Percentiles rank a stretch among this genome's conserved stretches.
Conservation (phyloP, 345 rosid species). For the Angophora floribunda region DNA sequence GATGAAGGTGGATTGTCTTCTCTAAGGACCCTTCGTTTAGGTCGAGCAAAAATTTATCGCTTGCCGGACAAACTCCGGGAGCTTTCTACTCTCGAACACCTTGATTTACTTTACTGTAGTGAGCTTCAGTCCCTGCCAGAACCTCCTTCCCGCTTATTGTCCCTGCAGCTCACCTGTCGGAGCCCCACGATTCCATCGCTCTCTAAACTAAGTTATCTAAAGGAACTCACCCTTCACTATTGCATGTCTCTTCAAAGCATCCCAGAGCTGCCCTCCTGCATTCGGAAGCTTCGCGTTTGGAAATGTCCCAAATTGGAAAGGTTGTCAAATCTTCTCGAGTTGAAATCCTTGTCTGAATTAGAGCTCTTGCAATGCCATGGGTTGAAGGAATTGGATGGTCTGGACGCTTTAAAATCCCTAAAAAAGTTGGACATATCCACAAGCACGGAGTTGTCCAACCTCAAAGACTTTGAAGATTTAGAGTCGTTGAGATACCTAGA, state of each 20-base stretch:
- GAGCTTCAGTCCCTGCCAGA: neutral
- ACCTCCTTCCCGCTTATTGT: neutral
- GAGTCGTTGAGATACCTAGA: neutral
- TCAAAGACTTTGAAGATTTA: no score
- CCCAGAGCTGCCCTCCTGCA: neutral
- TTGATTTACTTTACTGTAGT: neutral
- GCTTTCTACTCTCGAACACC: neutral
- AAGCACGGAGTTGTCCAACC: no score
- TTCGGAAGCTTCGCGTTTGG: no score
- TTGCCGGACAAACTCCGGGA: neutral
- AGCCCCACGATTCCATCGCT: no score
- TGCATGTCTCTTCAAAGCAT: neutral
- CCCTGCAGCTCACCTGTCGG: neutral
- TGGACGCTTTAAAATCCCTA: neutral
- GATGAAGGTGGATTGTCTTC: neutral
- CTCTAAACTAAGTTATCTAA: no score
- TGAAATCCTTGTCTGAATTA: no score
- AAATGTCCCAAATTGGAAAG: no score
- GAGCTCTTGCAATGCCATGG: neutral
- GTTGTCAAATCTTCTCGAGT: no score
- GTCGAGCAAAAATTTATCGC: fast-evolving
- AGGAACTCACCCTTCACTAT: no score
- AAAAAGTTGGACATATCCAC: neutral
- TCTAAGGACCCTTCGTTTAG: neutral
- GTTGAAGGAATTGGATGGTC: neutral